phyloP scores from a whole-genome alignment of 495 filamentous ascomycete species.

The Penicillium cataractarum region DNA sequence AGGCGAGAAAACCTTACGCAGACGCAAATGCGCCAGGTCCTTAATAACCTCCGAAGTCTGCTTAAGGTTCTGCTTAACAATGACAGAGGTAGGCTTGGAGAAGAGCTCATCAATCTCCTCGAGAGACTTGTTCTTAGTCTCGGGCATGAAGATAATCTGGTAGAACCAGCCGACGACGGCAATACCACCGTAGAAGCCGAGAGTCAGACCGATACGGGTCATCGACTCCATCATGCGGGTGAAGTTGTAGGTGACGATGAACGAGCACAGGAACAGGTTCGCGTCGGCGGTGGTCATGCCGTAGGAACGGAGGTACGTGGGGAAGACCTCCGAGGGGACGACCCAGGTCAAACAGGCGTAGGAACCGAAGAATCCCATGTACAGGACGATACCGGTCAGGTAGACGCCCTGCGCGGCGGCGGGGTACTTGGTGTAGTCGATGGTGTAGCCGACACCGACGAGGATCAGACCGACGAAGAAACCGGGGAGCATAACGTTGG shows the following conservation, averaged over 20 bases:
- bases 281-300: slow-evolving; percentile 62
- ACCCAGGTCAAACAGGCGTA: slow-evolving; percentile 68
- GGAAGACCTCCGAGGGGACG: slow-evolving; percentile 61
- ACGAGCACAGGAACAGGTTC: slow-evolving; percentile 60
- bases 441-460: slow-evolving; percentile 57
- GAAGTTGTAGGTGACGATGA: slow-evolving; percentile 69
- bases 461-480: slow-evolving; percentile 63
- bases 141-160: slow-evolving; percentile 64
- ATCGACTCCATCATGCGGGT: slow-evolving; percentile 59
- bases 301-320: slow-evolving; percentile 61
- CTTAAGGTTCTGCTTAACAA: slow-evolving; percentile 54
- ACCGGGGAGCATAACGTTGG: slow-evolving; percentile 61
- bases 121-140: slow-evolving; percentile 65
- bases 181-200: slow-evolving; percentile 66
- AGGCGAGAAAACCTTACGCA: slow-evolving; percentile 42
- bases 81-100: slow-evolving; percentile 55
- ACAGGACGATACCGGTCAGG: slow-evolving; percentile 60
- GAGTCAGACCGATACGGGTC: slow-evolving; percentile 57
- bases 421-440: slow-evolving; percentile 41
- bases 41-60: slow-evolving; percentile 38
- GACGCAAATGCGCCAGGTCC: slow-evolving; percentile 36
- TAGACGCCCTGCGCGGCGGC: slow-evolving; percentile 53
- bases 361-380: slow-evolving; percentile 65
- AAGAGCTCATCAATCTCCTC: slow-evolving; percentile 66
- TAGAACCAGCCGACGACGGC: slow-evolving; percentile 60